phyloP scores from a whole-genome alignment of 179 eudicot genomes.

The Spinacia oleracea region DNA sequence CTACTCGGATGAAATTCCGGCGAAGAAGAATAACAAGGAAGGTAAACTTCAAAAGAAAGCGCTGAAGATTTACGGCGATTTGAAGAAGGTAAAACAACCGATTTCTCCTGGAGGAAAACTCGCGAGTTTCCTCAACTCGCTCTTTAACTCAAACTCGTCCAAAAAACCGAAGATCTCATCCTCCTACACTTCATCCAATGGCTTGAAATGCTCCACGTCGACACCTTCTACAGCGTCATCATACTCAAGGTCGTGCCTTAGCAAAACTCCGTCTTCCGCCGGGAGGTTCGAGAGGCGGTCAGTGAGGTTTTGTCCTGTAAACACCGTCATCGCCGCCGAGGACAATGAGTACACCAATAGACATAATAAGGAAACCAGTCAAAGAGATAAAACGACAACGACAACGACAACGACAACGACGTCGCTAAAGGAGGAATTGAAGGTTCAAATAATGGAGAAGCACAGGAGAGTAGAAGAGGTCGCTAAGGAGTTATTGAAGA shows the following conservation, averaged over 20 bases:
- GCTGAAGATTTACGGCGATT: conserved; percentile 73
- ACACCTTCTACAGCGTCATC: conserved; percentile 74
- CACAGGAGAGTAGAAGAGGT: conserved; percentile 63
- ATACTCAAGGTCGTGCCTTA: conserved; percentile 71
- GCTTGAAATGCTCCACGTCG: conserved; percentile 20
- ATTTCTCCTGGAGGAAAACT: conserved; percentile 87
- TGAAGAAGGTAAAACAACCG: conserved; percentile 82
- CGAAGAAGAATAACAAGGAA: conserved; percentile 31
- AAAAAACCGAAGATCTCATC: conserved; percentile 48
- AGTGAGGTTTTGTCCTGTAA: conserved; percentile 52
- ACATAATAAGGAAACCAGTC: too few species aligned
- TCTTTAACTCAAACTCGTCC: conserved; percentile 44
- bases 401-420: not conserved
- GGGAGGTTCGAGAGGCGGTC: conserved; percentile 52
- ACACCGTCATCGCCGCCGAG: conserved; percentile 41
- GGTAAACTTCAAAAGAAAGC: conserved; percentile 54
- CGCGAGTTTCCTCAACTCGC: conserved; percentile 68
- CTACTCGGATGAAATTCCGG: conserved; percentile 17
- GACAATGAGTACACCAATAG: not conserved
- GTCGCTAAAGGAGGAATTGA: conserved; percentile 39
- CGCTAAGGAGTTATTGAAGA: conserved; percentile 61
- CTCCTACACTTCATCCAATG: conserved; percentile 12
- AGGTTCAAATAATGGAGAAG: conserved; percentile 46
- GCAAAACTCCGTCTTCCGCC: conserved; percentile 77
- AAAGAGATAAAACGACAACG: not conserved